Conservation (phyloP, 2,329 filamentous ascomycete species). For the Teratosphaeria epicoccoides region DNA sequence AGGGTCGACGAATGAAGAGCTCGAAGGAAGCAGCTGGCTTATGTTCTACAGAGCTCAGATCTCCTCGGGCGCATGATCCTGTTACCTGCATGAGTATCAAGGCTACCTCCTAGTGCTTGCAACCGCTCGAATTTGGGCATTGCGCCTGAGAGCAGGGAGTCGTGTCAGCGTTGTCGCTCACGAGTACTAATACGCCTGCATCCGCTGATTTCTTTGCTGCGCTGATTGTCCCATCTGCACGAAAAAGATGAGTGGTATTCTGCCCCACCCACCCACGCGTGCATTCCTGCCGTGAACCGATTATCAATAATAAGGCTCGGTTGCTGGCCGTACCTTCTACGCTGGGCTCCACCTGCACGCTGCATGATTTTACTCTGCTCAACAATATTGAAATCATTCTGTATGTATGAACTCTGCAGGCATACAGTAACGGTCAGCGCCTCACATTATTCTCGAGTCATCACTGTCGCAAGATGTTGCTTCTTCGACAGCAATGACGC, state of each 20-base stretch:
- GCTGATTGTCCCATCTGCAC: too few relatives aligned
- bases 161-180: neutral
- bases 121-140: neutral
- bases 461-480: neutral
- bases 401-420: neutral
- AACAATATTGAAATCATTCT: neutral
- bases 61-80: slow-evolving; percentile 9
- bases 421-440: neutral
- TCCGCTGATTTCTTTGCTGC: neutral
- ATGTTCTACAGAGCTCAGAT: slow-evolving; percentile 1
- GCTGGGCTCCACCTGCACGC: neutral
- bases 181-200: neutral
- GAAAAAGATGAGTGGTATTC: neutral
- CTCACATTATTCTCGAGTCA: neutral
- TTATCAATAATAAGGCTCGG: neutral
- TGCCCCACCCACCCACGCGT: neutral
- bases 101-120: neutral
- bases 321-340: neutral
- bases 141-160: neutral
- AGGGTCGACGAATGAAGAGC: slow-evolving; percentile 1
- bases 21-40: slow-evolving; percentile 1
- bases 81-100: slow-evolving; percentile 9
- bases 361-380: too few relatives aligned
- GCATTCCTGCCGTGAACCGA: neutral
- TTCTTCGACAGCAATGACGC: neutral